Base-by-base conservation (phyloP, 2,329 filamentous ascomycete genomes). In the Xylaria sp. region DNA sequence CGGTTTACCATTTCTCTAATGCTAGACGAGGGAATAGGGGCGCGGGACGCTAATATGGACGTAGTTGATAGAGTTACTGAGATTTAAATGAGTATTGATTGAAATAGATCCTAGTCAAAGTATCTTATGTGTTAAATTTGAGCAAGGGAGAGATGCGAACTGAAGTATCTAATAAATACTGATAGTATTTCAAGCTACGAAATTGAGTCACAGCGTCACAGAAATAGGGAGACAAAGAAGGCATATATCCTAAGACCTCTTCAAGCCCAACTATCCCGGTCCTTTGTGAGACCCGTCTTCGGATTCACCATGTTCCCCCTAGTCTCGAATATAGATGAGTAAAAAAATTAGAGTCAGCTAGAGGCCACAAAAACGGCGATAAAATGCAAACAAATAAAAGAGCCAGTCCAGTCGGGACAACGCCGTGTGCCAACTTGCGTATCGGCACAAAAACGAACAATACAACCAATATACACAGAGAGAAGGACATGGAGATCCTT, bases 391-490 rank as follows among this genome's bases (percentile, higher is more conserved):
- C 61, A 71, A 65, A 64, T 44, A 71, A 37, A 67, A 65, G 65
- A 67, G 54, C 66, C 62, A 64, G 69, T 63, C 66, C 62, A 55
- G 66, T 66, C 58, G 41, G 66, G 62, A 71, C 64, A 71, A 69
- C 69, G 57, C 71, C 69, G 65, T 52, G 63, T 71, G 63, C 59
- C 65, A 31, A 64, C 64, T 63, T 55, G 23, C 28, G 55, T 46
- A 65, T 67, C 61, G 63, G 58, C 71, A 71, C 62, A 57, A 65
- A 57, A 57, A 66, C 44, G 44, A 61, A 63, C 48, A 71, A 69
- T 63, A 63, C 52, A 66, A 52, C 58, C 69, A 70, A 71, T 67
- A 73, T 73, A 73, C 69, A 71, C 63, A 73, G 48, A 59, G 55
- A 65, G 65, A 66, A 70, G 50, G 44, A 23, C 39, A 50, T 31